Evolutionary conservation across 345 rosid genomes (phyloP).

Genomic region (Rhizophora mangle): DNA sequence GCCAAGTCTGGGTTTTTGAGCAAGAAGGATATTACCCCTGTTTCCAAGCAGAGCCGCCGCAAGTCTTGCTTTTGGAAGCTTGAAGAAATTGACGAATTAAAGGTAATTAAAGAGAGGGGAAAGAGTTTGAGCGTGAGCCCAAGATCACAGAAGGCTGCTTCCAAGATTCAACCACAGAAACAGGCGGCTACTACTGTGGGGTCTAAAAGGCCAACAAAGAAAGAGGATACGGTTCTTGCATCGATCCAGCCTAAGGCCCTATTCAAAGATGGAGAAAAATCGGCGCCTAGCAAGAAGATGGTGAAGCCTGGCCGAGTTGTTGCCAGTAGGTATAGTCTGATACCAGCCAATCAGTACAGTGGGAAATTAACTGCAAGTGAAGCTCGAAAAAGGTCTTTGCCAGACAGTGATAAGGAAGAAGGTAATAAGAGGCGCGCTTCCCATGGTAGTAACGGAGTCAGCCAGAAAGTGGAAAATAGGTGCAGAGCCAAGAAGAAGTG

Average conservation of each 20-base stretch:
- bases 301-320: conserved; percentile 70
- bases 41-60: conserved; percentile 66
- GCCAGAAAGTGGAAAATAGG: conserved; percentile 28
- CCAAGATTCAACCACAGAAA: conserved; percentile 48
- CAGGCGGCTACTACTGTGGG: conserved; percentile 71
- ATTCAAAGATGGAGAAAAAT: conserved; percentile 76
- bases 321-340: conserved; percentile 69
- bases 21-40: conserved; percentile 50
- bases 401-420: conserved; percentile 65
- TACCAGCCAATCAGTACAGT: conserved; percentile 26
- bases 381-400: conserved; percentile 64
- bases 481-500: conserved; percentile 78
- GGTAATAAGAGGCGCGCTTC: conserved; percentile 65
- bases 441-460: conserved; percentile 32
- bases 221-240: conserved; percentile 53
- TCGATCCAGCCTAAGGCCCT: conserved; percentile 76
- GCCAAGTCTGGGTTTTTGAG: conserved; percentile 35
- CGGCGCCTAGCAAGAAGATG: conserved; percentile 46
- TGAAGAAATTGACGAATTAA: conserved; percentile 69
- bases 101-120: conserved; percentile 60
- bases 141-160: conserved; percentile 50
- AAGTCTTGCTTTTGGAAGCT: conserved; percentile 92
- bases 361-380: conserved; percentile 27
- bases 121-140: conserved; percentile 79
- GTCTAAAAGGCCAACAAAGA: conserved; percentile 59